phyloP scores from a whole-genome alignment of 768 basidiomycete species.

The Panaeolus papilionaceus region DNA sequence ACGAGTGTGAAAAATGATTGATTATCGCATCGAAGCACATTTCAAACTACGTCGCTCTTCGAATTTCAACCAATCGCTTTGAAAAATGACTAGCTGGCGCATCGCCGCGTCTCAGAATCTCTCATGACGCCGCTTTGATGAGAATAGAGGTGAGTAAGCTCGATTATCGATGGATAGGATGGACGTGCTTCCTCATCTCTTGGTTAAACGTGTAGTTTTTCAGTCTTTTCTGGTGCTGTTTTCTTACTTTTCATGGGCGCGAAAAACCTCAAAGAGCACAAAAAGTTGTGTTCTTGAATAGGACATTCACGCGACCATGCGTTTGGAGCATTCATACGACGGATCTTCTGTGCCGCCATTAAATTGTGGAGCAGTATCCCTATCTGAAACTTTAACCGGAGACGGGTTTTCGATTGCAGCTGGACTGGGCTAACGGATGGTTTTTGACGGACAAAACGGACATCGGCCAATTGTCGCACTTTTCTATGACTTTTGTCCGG shows the following conservation, averaged over 20 bases:
- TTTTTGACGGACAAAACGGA: background rate
- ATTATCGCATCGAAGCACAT: constrained; percentile 6
- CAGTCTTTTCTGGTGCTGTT: background rate
- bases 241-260: background rate
- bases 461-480: constrained; percentile 6
- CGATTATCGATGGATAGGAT: background rate
- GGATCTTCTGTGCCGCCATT: background rate
- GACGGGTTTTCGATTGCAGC: background rate
- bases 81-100: background rate
- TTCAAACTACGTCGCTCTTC: constrained; percentile 5
- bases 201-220: background rate
- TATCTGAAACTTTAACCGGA: background rate
- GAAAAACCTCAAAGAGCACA: background rate
- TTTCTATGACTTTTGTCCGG: background rate
- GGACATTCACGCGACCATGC: background rate
- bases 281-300: background rate
- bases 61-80: background rate
- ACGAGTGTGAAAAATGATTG: background rate
- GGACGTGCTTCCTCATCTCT: background rate
- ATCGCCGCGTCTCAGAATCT: background rate
- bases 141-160: constrained; percentile 2
- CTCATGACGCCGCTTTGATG: background rate
- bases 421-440: background rate
- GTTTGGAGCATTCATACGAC: background rate
- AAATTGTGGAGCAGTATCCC: background rate